Percentiles rank a stretch among this genome's conserved stretches.
Evolutionary conservation across 352 stramenopile genomes (phyloP).

Genomic region (Thalassiosira mediterranea): DNA sequence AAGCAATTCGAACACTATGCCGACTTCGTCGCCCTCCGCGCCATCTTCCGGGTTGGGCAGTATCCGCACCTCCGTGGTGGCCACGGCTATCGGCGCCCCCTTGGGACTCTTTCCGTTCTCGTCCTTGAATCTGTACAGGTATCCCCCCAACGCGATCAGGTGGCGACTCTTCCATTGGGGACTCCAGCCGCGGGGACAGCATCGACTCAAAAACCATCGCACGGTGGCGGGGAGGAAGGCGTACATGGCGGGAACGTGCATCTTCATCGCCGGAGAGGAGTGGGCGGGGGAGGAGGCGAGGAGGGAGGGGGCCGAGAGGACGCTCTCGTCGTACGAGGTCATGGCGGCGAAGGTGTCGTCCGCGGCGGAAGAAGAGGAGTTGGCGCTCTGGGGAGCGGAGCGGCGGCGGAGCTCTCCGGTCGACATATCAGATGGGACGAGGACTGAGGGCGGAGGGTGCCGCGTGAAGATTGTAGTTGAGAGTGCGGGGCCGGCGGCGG

Average conservation of each 20-base stretch:
- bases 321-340: conserved; percentile 37
- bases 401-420: conserved; percentile 29
- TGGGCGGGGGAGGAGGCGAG: conserved; percentile 41
- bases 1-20: conserved; percentile 27
- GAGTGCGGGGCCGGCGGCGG: too few relatives aligned
- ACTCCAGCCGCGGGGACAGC: conserved; percentile 37
- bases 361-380: too few relatives aligned
- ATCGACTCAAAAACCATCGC: conserved; percentile 50
- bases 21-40: conserved; percentile 30
- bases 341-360: conserved; percentile 1
- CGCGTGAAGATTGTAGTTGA: too few relatives aligned
- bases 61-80: conserved; percentile 39
- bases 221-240: conserved; percentile 58
- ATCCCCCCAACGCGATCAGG: conserved; percentile 73
- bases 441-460: too few relatives aligned
- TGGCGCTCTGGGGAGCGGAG: conserved; percentile 1
- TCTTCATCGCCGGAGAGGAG: conserved; percentile 61
- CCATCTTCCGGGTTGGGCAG: conserved; percentile 13
- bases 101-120: conserved; percentile 38
- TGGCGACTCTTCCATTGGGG: conserved; percentile 71
- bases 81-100: conserved; percentile 49
- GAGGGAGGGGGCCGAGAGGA: conserved; percentile 31
- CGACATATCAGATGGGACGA: too few relatives aligned
- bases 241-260: conserved; percentile 72
- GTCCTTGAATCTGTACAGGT: conserved; percentile 70